Base-by-base conservation (phyloP, 768 basidiomycete species). In the Mycena polygramma region DNA sequence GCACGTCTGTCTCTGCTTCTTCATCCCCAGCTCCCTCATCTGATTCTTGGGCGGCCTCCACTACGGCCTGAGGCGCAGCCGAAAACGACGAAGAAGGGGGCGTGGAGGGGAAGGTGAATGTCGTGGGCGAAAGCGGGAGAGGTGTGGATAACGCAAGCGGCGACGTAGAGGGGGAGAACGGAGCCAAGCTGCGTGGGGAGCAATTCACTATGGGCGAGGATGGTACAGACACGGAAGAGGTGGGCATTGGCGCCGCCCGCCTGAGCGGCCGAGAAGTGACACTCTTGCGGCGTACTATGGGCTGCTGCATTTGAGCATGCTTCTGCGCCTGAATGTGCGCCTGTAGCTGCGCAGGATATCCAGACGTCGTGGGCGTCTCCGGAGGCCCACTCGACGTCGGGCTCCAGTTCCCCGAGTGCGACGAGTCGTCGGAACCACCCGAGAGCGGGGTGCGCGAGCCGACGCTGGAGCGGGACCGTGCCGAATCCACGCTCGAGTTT, bases 361-460 rank as follows among this genome's bases (percentile, higher is more conserved):
- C 24, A 7, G 51, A 14, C 7, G 51, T 24, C 6, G 61, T 62
- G 7, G 62, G 62, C n/a, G 62, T 63, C 51, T 37, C n/a, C 0
- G 62, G 62, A 17, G 52, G 49, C 1, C 62, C 62, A 49, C 62
- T 63, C 4, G 62, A 63, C 7, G 52, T 54, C 37, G 62, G 62
- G 11, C 62, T 63, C 14, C 51, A 24, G 36, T 30, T 26, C 22
- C 35, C 51, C 36, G 52, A 54, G 19, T 14, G 48, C n/a, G 9
- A 20, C 20, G 30, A 30, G 30, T 30, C 30, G 30, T 24, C 20
- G 4, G n/a, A 37, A 11, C n/a, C 8, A 13, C n/a, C 59, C 17
- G 59, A 20, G 10, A 15, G 24, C 11, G 15, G 11, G 19, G 8
- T 19, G 20, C 30, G 19, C 20, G 59, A 60, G n/a, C 37, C 46